Evolutionary conservation across 768 basidiomycete species (phyloP), one percentile per base, ranked within the genome.

Genomic region (Astraeus odoratus): DNA sequence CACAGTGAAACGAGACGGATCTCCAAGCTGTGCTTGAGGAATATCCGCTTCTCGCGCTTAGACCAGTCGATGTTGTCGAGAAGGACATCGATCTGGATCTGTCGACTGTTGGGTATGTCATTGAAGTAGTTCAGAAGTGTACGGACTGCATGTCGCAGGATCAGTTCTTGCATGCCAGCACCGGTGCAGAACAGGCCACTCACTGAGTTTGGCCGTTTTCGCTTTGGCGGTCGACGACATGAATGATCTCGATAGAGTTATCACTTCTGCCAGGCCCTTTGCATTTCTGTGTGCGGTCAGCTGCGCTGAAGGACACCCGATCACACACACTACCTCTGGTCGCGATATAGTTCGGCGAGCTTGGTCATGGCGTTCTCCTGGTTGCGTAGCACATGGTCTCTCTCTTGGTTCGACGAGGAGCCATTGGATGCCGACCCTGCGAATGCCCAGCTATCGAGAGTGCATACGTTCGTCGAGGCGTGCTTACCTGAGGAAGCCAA

Each of bases 171-270:
- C n/a, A n/a, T n/a, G n/a, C n/a, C n/a, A n/a, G n/a, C n/a, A n/a
- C 16, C 13, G 25, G 9, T 16, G 49, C 9, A 40, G 18, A 42
- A 8, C n/a, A 16, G 19, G 6, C 7, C 19, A 10, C 48, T 54
- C 50, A 92, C 92, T 95, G 51, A 97, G 80, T 68, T 95, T 95
- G 3, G 93, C 93, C 0, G 95, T 96, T 67, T 97, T 96, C 1
- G 93, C 94, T 66, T 97, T 97, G 13, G 94, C 94, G 0, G 91
- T 88, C n/a, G 86, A 85, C 0, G 88, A 83, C 77, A 95, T 88
- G 71, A 94, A 92, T 0, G 79, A 73, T 39, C 92, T 72, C 0
- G 89, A 91, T 22, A 84, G 73, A 0, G 81, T 86, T 44, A 96
- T 88, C 29, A 95, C 82, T 44, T 91, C 78, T 8, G 92, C 89